Base-by-base conservation (phyloP, 805 yeast genomes). In the Ogataea allantospora region DNA sequence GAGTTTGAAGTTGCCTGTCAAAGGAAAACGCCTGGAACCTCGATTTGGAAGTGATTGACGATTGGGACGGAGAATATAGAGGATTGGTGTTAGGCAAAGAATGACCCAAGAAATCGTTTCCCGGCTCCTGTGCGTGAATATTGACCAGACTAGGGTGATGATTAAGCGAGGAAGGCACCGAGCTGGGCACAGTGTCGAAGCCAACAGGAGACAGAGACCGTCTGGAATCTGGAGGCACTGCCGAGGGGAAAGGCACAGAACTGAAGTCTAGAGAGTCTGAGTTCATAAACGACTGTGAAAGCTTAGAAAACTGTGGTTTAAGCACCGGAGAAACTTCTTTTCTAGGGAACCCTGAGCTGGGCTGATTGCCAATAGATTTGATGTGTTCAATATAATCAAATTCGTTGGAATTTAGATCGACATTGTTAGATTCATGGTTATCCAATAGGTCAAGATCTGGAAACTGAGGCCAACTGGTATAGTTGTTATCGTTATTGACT, bases 381-480 rank as follows among this genome's bases (percentile, higher is more conserved):
- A 79, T 78, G 48, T 79, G 84, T 6, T 83, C 82, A 10, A 77
- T 75, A 48, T 79, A 79, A 54, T 78, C 81, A 45, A 79, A 79
- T 32, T 77, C 80, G 24, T 70, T 79, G 13, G 72, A 65, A 3
- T 69, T 65, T 6, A 75, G 73, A 42, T 73, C 80, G 11, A 45
- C 45, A 14, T 35, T 12, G 6, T 33, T 26, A 9, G 24, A 33
- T 12, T 23, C 23, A 19, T 33, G 31, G 19, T 38, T 16, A 3
- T 31, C 50, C 5, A 47, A 33, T 12, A 58, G 41, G 18, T 52
- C 53, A 26, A 60, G 44, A 33, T 58, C 64, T 2, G 66, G 65
- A 26, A 59, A 60, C 33, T 58, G 63, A 6, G 66, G 66, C 65
- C 64, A 61, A 24, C 53, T 47, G 18, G 54, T 46, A 27, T 46